Conservation (phyloP, 2,329 filamentous ascomycete genomes). For the Cercospora sojina region DNA sequence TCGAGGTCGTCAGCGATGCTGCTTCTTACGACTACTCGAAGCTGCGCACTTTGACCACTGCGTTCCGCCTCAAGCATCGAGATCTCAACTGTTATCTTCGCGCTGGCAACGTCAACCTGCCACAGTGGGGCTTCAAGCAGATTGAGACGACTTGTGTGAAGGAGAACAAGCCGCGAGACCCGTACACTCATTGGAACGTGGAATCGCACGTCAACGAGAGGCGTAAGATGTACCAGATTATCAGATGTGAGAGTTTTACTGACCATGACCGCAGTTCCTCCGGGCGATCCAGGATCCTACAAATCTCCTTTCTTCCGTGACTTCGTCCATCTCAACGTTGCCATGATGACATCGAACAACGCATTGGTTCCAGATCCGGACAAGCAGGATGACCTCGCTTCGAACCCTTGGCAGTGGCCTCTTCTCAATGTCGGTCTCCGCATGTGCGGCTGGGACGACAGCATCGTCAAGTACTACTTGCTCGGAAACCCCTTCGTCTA, state of each 20-base stretch:
- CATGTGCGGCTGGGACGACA: slow-evolving; percentile 98
- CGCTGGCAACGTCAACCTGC: slow-evolving; percentile 92
- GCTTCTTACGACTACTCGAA: slow-evolving; percentile 80
- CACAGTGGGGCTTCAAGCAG: slow-evolving; percentile 99
- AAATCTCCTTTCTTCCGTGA: slow-evolving; percentile 97
- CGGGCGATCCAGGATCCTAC: slow-evolving; percentile 85
- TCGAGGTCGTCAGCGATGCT: slow-evolving; percentile 89
- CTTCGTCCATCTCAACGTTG: slow-evolving; percentile 96
- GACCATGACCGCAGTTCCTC: slow-evolving; percentile 64
- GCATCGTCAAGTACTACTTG: slow-evolving; percentile 95
- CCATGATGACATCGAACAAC: slow-evolving; percentile 99
- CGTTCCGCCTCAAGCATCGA: slow-evolving; percentile 82
- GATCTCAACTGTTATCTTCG: slow-evolving; percentile 88
- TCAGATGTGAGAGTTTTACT: slow-evolving; percentile 23
- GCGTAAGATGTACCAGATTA: slow-evolving; percentile 58
- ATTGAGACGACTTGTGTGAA: slow-evolving; percentile 96
- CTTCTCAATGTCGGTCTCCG: slow-evolving; percentile 91
- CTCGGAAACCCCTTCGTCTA: slow-evolving; percentile 95
- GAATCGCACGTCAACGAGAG: slow-evolving; percentile 93
- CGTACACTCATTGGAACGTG: slow-evolving; percentile 98
- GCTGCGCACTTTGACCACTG: slow-evolving; percentile 86
- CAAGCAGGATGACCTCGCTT: slow-evolving; percentile 97
- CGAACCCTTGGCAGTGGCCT: slow-evolving; percentile 98
- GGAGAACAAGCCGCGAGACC: slow-evolving; percentile 85
- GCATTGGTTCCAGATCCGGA: slow-evolving; percentile 95